These are phyloP conservation scores for Viola odorata DNA, from an alignment of 345 rosid genomes.

Conservation along the genomic window DNA sequence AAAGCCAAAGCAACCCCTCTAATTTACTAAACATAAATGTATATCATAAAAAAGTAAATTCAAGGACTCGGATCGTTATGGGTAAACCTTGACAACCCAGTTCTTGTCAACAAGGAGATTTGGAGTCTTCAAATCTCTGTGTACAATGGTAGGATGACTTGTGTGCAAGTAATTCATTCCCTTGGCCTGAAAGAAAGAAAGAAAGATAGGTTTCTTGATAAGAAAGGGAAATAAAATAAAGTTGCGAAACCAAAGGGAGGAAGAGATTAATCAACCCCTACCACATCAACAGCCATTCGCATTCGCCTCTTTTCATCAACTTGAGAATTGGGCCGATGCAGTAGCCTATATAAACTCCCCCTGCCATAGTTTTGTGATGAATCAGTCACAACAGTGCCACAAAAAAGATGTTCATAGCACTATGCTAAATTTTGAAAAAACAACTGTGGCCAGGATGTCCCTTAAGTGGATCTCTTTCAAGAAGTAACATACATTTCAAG, in stretches of 20 bases:
- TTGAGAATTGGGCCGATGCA: slow-evolving; percentile 71
- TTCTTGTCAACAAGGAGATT: slow-evolving; percentile 95
- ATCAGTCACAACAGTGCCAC: too few relatives aligned
- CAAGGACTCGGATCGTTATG: background rate
- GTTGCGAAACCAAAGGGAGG: background rate
- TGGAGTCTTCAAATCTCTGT: slow-evolving; percentile 94
- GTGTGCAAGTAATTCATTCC: slow-evolving; percentile 97
- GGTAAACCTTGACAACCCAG: slow-evolving; percentile 86
- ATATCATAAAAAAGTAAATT: background rate
- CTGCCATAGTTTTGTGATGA: slow-evolving; percentile 27
- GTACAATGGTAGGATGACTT: slow-evolving; percentile 89
- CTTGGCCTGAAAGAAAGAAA: slow-evolving; percentile 56
- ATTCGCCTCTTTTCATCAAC: slow-evolving; percentile 86
- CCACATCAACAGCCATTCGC: slow-evolving; percentile 98
- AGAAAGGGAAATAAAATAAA: slow-evolving; percentile 5
- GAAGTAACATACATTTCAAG: too few relatives aligned
- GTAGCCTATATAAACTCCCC: slow-evolving; percentile 88
- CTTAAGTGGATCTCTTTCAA: too few relatives aligned
- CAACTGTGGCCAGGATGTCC: too few relatives aligned
- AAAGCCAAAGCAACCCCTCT: background rate
- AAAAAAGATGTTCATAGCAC: too few relatives aligned
- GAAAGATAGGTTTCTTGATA: slow-evolving; percentile 8
- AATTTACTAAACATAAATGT: background rate
- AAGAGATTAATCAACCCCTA: slow-evolving; percentile 26
- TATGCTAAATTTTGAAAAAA: too few relatives aligned